Base-by-base conservation (phyloP, 2,329 filamentous ascomycete genomes). In the Aspergillus niger region DNA sequence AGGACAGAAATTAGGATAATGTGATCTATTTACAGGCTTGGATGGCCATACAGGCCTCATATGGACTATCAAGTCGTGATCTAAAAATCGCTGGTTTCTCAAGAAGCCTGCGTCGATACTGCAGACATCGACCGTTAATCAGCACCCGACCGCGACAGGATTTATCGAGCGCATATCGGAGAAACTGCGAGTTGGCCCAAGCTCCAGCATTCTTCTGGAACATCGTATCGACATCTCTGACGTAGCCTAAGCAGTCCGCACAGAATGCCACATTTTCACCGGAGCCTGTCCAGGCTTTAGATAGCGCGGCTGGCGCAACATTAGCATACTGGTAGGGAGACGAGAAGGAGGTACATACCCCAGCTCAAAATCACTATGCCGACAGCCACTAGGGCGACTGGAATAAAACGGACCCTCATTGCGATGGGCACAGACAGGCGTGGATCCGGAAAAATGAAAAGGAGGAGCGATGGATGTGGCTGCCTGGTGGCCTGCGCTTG, bases 241-340 rank as follows among this genome's bases (percentile, higher is more conserved):
- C 59, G 44, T 66, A 65, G 47, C 58, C 58, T 7, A 66, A 47
- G 50, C 64, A 66, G 36, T 62, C 61, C 6, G 62, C 59, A 36
- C 64, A 66, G 38, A 55, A 59, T 6, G 52, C 60, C 10, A 56
- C 30, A n/a, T 50, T 17, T n/a, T n/a, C 47, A 11, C 24, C 22
- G 7, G 26, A n/a, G 13, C 24, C n/a, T 17, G 3, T 50, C 26
- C 47, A 11, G 2, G 26, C 3, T 5, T 50, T 30, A 5, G 30
- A 28, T 13, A 50, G n/a, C 3, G 8, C 24, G 8, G 47, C 47
- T 50, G n/a, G 1, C 24, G 1, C 8, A 1, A 3, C 26, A n/a
- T 50, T 30, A 50, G 47, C 47, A 3, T 24, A 30, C 8, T 17
- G 47, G 47, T 32, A n/a, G 47, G 7, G 32, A 5, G 47, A 30